Evolutionary conservation across 2,329 filamentous ascomycete species (phyloP).

Genomic region (Curvularia eragrostidis): DNA sequence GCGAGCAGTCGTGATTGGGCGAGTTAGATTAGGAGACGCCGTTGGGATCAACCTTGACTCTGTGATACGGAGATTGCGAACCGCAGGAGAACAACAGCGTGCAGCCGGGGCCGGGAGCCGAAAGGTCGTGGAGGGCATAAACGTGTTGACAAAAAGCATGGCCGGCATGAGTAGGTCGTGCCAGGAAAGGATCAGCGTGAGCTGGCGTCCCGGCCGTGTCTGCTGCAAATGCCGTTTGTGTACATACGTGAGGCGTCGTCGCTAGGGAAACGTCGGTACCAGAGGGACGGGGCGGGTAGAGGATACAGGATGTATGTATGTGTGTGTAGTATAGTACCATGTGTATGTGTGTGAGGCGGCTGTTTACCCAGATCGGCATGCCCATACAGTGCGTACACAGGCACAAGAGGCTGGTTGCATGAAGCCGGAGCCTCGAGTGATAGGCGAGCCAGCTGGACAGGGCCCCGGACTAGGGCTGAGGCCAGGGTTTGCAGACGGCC

Average conservation of each 20-base stretch:
- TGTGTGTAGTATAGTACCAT: too few relatives aligned
- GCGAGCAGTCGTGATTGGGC: conserved; percentile 21
- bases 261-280: conserved; percentile 1
- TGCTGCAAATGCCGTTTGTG: conserved; percentile 1
- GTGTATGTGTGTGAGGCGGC: too few relatives aligned
- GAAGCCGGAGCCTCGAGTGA: conserved; percentile 20
- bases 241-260: conserved; percentile 2
- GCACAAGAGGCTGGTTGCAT: conserved; percentile 9
- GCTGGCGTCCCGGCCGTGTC: conserved; percentile 4
- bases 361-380: too few relatives aligned
- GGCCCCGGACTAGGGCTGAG: background rate
- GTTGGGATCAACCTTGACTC: conserved; percentile 15
- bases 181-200: conserved; percentile 9
- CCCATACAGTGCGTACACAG: too few relatives aligned
- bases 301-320: background rate
- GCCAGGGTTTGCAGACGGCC: conserved; percentile 11
- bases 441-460: conserved; percentile 12
- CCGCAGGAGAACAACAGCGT: conserved; percentile 4
- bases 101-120: conserved; percentile 5
- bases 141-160: background rate
- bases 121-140: background rate
- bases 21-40: conserved; percentile 12
- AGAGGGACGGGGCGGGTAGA: conserved; percentile 1
- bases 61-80: conserved; percentile 36
- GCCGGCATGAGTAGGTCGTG: conserved; percentile 4